Base-by-base conservation (phyloP, 1,139 yeast species). In the Debaryomyces psychrophilus region DNA sequence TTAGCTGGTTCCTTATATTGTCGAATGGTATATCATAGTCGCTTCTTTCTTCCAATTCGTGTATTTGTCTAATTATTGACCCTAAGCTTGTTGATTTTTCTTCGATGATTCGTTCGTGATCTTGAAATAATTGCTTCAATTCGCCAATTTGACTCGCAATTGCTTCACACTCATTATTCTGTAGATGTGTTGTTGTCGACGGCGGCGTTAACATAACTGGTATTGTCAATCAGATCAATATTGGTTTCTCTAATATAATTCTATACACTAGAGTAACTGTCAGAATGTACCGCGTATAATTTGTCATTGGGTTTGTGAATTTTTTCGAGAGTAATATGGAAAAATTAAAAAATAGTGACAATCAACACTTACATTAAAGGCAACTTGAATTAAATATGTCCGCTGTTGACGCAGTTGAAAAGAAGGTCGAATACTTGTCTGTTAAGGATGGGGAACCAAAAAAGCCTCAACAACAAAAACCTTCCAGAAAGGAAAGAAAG, bases 361-460 rank as follows among this genome's bases (percentile, higher is more conserved):
- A 4, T 35, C 4, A 23, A 5, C 18, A 11, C 8, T 7, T 22
- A 14, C n/a, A 7, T 22, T 20, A 12, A 35, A 22, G 17, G 15
- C 15, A 38, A 28, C 23, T 25, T 31, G 31, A 38, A 38, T 26
- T 27, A 66, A 66, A 42, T 49, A 67, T 69, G 74, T 68, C 72
- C 23, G 44, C 38, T 23, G 44, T 44, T 46, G 72, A 67, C 51
- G 71, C 72, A 53, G 67, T 81, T 49, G 73, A 73, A 50, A 75
- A 80, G 51, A 75, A 82, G 62, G 83, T 83, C 46, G 80, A 79
- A 53, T 69, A 76, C 50, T 67, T 83, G 64, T 68, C 81, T 44
- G 70, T 82, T 39, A 59, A 66, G 46, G 77, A 69, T 41, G 43
- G 31, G 14, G 29, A 40, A 15, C 35, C 27, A 27, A 31, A 20